A percentile compares a stretch with the other conserved stretches of the same genome.
phyloP scores from a whole-genome alignment of 495 filamentous ascomycete genomes.

The Neurospora africana region DNA sequence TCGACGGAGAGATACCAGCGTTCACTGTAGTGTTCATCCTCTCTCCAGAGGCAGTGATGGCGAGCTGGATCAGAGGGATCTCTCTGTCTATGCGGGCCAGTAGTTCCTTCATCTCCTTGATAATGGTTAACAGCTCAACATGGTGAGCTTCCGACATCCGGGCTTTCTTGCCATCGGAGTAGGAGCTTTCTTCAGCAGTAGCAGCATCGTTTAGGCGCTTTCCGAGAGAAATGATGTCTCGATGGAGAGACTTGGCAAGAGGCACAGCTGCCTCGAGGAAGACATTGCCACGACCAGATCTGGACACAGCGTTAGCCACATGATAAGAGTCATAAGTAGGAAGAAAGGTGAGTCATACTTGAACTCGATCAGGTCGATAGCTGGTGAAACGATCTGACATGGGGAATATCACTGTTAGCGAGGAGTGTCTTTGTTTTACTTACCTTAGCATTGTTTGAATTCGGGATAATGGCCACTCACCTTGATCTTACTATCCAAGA shows the following conservation, averaged over 20 bases:
- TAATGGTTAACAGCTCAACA: constrained; percentile 57
- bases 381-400: constrained; percentile 70
- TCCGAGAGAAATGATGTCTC: constrained; percentile 79
- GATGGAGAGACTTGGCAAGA: constrained; percentile 76
- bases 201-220: constrained; percentile 62
- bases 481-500: constrained; percentile 73
- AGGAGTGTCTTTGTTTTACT: not conserved
- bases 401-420: not conserved
- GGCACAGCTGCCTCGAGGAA: constrained; percentile 82
- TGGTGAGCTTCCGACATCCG: constrained; percentile 25
- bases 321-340: not conserved
- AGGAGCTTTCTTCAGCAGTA: constrained; percentile 50
- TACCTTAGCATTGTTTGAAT: constrained; percentile 1
- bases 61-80: constrained; percentile 86
- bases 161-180: constrained; percentile 33
- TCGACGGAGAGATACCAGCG: constrained; percentile 77
- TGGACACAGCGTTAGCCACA: constrained; percentile 17
- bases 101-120: constrained; percentile 64
- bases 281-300: constrained; percentile 87
- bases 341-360: constrained; percentile 41
- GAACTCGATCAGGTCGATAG: constrained; percentile 89
- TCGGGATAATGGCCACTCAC: constrained; percentile 30
- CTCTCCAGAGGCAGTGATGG: constrained; percentile 90
- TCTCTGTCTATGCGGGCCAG: constrained; percentile 80
- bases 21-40: constrained; percentile 70